Evolutionary conservation across 78 protist genomes (phyloP), one percentile per base, ranked within the genome.

Genomic region (Emiliania huxleyi): DNA sequence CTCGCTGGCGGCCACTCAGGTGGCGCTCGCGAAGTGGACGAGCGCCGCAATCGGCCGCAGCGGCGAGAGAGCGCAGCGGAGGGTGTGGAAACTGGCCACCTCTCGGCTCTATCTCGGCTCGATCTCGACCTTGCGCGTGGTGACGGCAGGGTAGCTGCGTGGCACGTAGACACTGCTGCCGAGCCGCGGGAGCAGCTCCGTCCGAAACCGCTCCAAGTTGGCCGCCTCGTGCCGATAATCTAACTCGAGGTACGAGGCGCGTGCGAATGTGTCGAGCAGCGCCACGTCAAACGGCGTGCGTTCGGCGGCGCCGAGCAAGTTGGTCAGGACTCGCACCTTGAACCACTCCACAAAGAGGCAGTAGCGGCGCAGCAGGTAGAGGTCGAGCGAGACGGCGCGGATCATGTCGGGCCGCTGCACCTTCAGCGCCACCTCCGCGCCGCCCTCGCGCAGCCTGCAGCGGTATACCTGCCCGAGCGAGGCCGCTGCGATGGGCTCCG

Each of bases 361-460:
- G 85, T 40, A 37, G 2, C 29, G 25, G 2, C 87, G 33, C 33
- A 79, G 48, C 46, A 79, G 87, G 55, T 43, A 43, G 4, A 79
- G 52, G 87, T 79, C 87, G 35, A 40, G 87, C 33, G 52, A 43
- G n/a, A 79, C 52, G 19, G 87, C 87, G 33, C 87, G 87, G 15
- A 79, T 43, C 87, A 79, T 79, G 55, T 43, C 87, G 4, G 87
- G 87, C 33, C 87, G 46, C 35, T 79, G 87, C 6, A 79, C 87
- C 49, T 79, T 79, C 29, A 79, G 49, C 11, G 87, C 87, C 1
- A 79, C 37, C 52, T 8, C 55, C 33, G 40, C 52, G 25, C 87
- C 87, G n/a, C 26, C 23, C 46, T 1, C 38, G 12, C 87, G 25
- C 37, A 26, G 38, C 2, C 38, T 6, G 55, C 48, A 40, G 40